Base-by-base conservation (phyloP, 2,329 filamentous ascomycete species). In the Diplodia mutila region DNA sequence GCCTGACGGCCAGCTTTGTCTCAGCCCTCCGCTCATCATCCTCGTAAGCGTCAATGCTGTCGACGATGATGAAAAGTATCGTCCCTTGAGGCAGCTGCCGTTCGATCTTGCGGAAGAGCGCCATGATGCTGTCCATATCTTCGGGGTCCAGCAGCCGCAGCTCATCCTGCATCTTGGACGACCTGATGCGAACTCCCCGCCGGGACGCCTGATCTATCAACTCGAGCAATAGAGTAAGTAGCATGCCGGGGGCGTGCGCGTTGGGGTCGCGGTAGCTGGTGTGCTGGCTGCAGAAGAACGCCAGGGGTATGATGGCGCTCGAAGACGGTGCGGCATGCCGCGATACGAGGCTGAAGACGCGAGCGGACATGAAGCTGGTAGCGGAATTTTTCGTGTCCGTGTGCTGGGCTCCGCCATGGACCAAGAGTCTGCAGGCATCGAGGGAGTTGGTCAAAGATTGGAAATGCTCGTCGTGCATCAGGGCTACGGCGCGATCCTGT, bases 211-310 rank as follows among this genome's bases (percentile, higher is more conserved):
- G 21, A 4, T 59, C 18, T 32, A 59, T 21, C 16, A 25, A 9
- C 23, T 59, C 27, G 11, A 59, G 29, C 11, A 59, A 8, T 5
- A 34, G 27, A 7, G n/a, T 39, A 2, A 59, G 54, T 12, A 59
- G 7, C 54, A 59, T 59, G 9, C 54, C 54, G 2, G 29, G 54
- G 23, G 54, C 27, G 21, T 59, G 54, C 54, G 54, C 54, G 54
- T 23, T 25, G 16, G 37, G 16, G n/a, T 59, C 54, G 27, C 32
- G 8, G 27, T 16, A 4, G 32, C 25, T 8, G 2, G n/a, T 21
- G 21, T 59, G 54, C 12, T 6, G 5, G 6, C 54, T 18, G 54
- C 54, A 59, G 21, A 34, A 59, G 32, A 59, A 59, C 8, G 32
- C 32, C 2, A 59, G n/a, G n/a, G 16, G 48, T 16, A 42, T 42